phyloP scores from a whole-genome alignment of 192 early-diverging fungal species.

The Cetraspora pellucida region DNA sequence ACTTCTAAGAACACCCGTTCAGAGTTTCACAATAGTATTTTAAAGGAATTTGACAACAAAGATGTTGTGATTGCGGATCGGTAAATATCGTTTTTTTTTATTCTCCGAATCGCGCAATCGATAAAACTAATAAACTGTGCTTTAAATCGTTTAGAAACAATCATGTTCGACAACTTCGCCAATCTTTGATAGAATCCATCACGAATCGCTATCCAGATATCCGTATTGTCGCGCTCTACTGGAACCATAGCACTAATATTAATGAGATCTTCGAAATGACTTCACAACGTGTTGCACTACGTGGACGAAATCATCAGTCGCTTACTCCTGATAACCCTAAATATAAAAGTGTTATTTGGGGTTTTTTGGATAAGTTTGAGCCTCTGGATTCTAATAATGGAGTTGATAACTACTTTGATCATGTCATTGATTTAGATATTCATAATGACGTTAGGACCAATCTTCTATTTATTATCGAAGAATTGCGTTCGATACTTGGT shows the following conservation, averaged over 20 bases:
- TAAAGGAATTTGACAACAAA: constrained; percentile 54
- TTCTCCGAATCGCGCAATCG: too few species aligned
- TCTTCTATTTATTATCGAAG: constrained; percentile 50
- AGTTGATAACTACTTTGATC: constrained; percentile 56
- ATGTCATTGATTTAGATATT: constrained; percentile 59
- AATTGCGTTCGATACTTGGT: constrained; percentile 40
- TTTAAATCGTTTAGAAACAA: constrained; percentile 54
- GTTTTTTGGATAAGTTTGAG: constrained; percentile 54
- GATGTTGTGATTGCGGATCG: constrained; percentile 78
- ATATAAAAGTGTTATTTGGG: constrained; percentile 59
- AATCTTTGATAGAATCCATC: constrained; percentile 54
- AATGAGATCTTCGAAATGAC: constrained; percentile 56
- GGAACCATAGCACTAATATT: constrained; percentile 63
- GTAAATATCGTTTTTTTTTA: constrained; percentile 17
- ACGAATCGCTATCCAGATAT: constrained; percentile 58
- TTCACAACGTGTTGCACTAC: constrained; percentile 55
- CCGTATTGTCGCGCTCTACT: constrained; percentile 74
- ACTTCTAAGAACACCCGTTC: constrained; percentile 55
- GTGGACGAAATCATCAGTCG: constrained; percentile 83
- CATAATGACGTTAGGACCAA: constrained; percentile 49
- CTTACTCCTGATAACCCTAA: constrained; percentile 68
- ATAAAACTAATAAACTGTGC: background rate
- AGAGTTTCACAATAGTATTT: constrained; percentile 62
- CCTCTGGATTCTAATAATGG: constrained; percentile 55
- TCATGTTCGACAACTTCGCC: constrained; percentile 59